Conservation (phyloP, 2,329 filamentous ascomycete genomes). For the Chrysoporthe austroafricana region DNA sequence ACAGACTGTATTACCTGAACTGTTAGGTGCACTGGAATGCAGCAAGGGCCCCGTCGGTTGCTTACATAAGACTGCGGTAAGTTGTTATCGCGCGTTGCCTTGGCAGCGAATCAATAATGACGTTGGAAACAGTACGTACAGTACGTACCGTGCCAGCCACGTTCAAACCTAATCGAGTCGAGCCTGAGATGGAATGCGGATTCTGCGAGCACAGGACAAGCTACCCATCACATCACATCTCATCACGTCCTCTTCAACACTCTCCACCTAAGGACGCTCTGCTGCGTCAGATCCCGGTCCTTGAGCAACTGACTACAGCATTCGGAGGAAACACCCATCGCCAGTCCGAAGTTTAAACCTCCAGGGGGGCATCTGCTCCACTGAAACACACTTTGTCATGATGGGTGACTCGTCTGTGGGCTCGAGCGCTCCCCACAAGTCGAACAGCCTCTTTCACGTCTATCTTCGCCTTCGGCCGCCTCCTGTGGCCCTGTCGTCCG, state of each 20-base stretch:
- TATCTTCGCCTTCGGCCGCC: slow-evolving; percentile 83
- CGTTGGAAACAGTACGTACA: not conserved
- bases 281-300: not conserved
- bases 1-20: too few relatives aligned
- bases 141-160: not conserved
- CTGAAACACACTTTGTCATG: not conserved
- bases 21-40: not conserved
- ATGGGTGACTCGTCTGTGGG: slow-evolving; percentile 42
- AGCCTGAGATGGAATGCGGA: not conserved
- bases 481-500: slow-evolving; percentile 45
- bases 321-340: not conserved
- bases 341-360: not conserved
- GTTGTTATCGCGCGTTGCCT: not conserved
- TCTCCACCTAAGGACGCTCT: not conserved
- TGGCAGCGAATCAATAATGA: slow-evolving; percentile 15
- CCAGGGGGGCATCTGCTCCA: not conserved
- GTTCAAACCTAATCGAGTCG: not conserved
- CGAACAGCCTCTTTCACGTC: slow-evolving; percentile 78
- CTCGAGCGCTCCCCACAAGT: slow-evolving; percentile 34
- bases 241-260: not conserved
- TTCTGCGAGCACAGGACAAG: not conserved
- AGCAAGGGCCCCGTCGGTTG: not conserved
- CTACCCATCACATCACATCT: not conserved
- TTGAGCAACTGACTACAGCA: not conserved
- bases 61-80: not conserved